Base-by-base conservation (phyloP, 345 rosid species). In the Hirschfeldia incana region DNA sequence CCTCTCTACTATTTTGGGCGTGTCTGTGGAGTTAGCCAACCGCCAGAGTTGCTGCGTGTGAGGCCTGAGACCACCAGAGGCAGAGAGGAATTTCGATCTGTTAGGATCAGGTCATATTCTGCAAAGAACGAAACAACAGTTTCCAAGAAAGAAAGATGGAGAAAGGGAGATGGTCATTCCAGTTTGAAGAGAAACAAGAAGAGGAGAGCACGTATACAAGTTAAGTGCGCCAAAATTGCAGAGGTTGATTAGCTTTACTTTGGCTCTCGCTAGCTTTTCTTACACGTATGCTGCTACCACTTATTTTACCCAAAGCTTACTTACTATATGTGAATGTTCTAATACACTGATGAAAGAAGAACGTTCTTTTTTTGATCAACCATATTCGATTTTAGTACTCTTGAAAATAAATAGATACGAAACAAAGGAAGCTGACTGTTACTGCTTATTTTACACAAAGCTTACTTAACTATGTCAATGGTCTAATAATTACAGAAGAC, bases 1-100 rank as follows among this genome's bases (percentile, higher is more conserved):
- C 95, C 97, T 80, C 82, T 85, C 12, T 87, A 86, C 84, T 88
- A 88, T 76, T 90, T 88, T 77, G 91, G 91, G 29, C 85, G 70
- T 65, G 79, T 84, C 55, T 85, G 88, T n/a, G 86, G 87, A 78
- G 79, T 67, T 59, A 83, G 73, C 73, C 80, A 77, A 71, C 81
- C 83, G 4, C 74, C 85, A 44, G n/a, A 77, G 64, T 37, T 66
- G 58, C 53, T 83, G 13, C 44, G 10, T 71, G 15, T 67, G 69
- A 72, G 76, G 58, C 72, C 76, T 26, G 83, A 80, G 76, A 73
- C 61, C 74, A 74, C 63, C 27, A 68, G 74, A 5, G 13, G 17
- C 6, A 59, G 8, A 11, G 49, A 65, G 49, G 29, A 65, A 29
- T 65, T 44, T 11, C 67, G 27, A 65, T 81, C 81, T 49, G 67